These are phyloP conservation scores for Neurospora crassa DNA, from an alignment of 2,329 filamentous ascomycete genomes.

Conservation along the genomic window DNA sequence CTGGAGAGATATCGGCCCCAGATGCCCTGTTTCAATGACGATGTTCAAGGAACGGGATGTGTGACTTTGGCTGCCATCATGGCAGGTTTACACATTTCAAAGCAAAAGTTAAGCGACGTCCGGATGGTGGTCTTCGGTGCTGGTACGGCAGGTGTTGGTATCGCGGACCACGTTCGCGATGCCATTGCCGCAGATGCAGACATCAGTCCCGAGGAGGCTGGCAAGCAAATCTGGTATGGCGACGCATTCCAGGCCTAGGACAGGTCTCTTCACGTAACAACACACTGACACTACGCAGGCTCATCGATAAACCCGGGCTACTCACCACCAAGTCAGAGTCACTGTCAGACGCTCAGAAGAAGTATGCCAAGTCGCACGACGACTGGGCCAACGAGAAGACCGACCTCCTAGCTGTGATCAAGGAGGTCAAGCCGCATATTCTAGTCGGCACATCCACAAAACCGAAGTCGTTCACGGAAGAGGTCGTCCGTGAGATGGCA, in stretches of 20 bases:
- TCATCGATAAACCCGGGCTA: conserved; percentile 73
- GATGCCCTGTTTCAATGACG: conserved; percentile 83
- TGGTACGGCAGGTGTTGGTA: conserved; percentile 74
- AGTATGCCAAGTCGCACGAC: conserved; percentile 53
- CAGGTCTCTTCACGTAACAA: not conserved
- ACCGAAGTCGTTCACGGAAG: conserved; percentile 65
- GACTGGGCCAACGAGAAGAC: conserved; percentile 53
- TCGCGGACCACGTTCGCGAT: conserved; percentile 75
- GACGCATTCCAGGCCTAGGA: not conserved
- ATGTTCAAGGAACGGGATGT: conserved; percentile 81
- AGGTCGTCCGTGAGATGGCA: conserved; percentile 67
- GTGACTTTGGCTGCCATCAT: conserved; percentile 78
- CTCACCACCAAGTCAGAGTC: conserved; percentile 40
- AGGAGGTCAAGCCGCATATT: conserved; percentile 66
- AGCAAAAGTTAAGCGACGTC: conserved; percentile 56
- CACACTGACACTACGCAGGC: conserved; percentile 34
- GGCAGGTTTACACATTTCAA: conserved; percentile 61
- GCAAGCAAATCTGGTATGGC: conserved; percentile 65
- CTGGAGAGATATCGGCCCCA: conserved; percentile 65
- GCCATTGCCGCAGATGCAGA: conserved; percentile 61
- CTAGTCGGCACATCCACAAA: conserved; percentile 78
- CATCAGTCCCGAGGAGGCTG: conserved; percentile 63
- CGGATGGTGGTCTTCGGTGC: conserved; percentile 70
- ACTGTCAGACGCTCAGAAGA: conserved; percentile 56
- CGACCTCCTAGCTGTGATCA: conserved; percentile 56